phyloP scores from a whole-genome alignment of 352 stramenopile species.

The Phytophthora chlamydospora region DNA sequence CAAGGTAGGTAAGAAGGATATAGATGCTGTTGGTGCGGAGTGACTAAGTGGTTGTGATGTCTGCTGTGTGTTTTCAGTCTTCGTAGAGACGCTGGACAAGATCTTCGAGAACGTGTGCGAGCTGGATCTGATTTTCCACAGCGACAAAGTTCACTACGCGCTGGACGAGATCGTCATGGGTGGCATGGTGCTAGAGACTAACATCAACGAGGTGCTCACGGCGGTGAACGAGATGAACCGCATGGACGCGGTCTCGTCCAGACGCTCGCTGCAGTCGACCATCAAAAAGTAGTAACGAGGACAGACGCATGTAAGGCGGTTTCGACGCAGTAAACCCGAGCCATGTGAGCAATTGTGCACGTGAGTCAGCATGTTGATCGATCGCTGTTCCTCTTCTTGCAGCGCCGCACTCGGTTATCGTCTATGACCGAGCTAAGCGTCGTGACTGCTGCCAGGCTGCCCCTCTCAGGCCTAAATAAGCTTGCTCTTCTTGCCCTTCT shows the following conservation, averaged over 20 bases:
- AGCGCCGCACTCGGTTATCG: constrained; percentile 11
- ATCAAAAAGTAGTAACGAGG: constrained; percentile 58
- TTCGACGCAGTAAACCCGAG: background rate
- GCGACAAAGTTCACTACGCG: constrained; percentile 96
- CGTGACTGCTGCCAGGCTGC: background rate
- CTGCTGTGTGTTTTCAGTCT: constrained; percentile 56
- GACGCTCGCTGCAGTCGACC: constrained; percentile 74
- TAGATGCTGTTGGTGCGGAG: background rate
- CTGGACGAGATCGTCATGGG: constrained; percentile 99
- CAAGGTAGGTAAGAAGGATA: constrained; percentile 79
- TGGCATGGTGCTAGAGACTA: constrained; percentile 99
- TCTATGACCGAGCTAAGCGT: constrained; percentile 22
- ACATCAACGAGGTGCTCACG: constrained; percentile 97
- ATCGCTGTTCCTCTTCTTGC: constrained; percentile 9
- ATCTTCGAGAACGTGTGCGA: constrained; percentile 99
- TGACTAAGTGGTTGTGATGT: background rate
- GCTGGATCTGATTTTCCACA: constrained; percentile 99
- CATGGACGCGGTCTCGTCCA: constrained; percentile 86
- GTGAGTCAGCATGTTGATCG: constrained; percentile 11
- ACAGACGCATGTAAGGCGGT: too few species aligned
- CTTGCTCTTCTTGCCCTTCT: constrained; percentile 58
- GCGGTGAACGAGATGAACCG: constrained; percentile 98
- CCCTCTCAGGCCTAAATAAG: constrained; percentile 61
- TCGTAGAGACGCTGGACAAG: constrained; percentile 97
- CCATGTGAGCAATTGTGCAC: constrained; percentile 9